These are phyloP conservation scores for Zostera marina DNA, from an alignment of 116 monocot species.

Conservation along the genomic window DNA sequence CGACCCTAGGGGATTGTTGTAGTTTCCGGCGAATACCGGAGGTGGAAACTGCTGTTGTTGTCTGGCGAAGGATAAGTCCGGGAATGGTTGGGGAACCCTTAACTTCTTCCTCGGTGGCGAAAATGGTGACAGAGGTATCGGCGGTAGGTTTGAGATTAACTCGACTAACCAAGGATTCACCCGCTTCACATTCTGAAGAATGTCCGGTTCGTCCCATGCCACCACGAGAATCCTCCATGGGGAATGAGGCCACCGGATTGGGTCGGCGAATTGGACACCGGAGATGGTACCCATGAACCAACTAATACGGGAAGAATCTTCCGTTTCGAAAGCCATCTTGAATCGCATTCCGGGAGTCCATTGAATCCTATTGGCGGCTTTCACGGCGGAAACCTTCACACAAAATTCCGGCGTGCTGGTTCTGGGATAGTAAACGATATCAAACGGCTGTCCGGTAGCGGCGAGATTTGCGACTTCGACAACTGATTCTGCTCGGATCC, in stretches of 20 bases:
- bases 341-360: slow-evolving; percentile 95
- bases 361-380: slow-evolving; percentile 47
- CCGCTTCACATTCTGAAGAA: slow-evolving; percentile 81
- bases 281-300: slow-evolving; percentile 99
- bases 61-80: slow-evolving; percentile 32
- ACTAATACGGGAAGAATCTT: slow-evolving; percentile 91
- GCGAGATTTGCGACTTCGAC: slow-evolving; percentile 55
- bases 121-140: slow-evolving; percentile 47
- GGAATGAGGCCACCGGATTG: slow-evolving; percentile 70
- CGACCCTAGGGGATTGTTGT: slow-evolving; percentile 31
- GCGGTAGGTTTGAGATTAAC: slow-evolving; percentile 62
- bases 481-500: slow-evolving; percentile 57
- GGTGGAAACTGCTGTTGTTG: slow-evolving; percentile 21
- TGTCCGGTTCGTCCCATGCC: slow-evolving; percentile 92
- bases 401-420: slow-evolving; percentile 83
- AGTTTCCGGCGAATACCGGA: slow-evolving; percentile 22
- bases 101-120: slow-evolving; percentile 58
- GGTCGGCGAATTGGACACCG: slow-evolving; percentile 59
- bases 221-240: slow-evolving; percentile 98
- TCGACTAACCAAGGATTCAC: slow-evolving; percentile 95
- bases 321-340: slow-evolving; percentile 98
- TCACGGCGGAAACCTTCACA: slow-evolving; percentile 52
- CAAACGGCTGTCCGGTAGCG: slow-evolving; percentile 51
- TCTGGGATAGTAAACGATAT: slow-evolving; percentile 84
- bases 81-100: slow-evolving; percentile 23